phyloP scores from a whole-genome alignment of 768 basidiomycete genomes.

The Boletus barrowsii region DNA sequence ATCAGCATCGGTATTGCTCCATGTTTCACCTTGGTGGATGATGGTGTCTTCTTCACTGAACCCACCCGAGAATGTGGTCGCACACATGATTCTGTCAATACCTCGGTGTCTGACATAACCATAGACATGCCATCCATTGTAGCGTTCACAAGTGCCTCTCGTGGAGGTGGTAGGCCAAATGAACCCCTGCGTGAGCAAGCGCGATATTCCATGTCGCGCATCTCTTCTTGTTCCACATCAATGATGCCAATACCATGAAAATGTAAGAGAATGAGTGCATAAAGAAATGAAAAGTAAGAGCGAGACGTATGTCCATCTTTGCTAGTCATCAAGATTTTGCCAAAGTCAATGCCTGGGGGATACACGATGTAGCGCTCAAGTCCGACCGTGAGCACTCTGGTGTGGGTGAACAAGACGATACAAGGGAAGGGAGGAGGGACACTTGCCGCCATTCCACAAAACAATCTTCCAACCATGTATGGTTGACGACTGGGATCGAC shows the following conservation, averaged over 20 bases:
- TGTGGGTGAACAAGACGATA: not conserved
- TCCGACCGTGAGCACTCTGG: slow-evolving; percentile 54
- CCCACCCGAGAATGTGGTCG: slow-evolving; percentile 4
- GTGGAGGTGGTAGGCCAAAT: not conserved
- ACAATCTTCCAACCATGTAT: slow-evolving; percentile 90
- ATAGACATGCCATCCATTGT: slow-evolving; percentile 1
- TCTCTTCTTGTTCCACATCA: slow-evolving; percentile 22
- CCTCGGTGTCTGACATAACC: not conserved
- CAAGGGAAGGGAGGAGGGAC: not conserved
- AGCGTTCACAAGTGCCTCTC: not conserved
- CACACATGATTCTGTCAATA: not conserved
- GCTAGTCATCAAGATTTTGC: slow-evolving; percentile 33
- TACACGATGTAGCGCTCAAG: slow-evolving; percentile 68
- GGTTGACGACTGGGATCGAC: slow-evolving; percentile 86
- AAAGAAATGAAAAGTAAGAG: not conserved
- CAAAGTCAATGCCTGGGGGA: slow-evolving; percentile 66
- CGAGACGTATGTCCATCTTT: slow-evolving; percentile 13
- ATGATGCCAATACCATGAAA: slow-evolving; percentile 21
- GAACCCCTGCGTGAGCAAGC: not conserved
- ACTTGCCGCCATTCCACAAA: slow-evolving; percentile 67
- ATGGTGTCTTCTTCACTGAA: slow-evolving; percentile 9
- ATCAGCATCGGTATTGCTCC: not conserved
- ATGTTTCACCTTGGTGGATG: not conserved
- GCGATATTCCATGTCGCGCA: slow-evolving; percentile 14
- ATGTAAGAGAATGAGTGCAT: not conserved